Conservation (phyloP, 2,329 filamentous ascomycete species). For the Trichoderma endophyticum region DNA sequence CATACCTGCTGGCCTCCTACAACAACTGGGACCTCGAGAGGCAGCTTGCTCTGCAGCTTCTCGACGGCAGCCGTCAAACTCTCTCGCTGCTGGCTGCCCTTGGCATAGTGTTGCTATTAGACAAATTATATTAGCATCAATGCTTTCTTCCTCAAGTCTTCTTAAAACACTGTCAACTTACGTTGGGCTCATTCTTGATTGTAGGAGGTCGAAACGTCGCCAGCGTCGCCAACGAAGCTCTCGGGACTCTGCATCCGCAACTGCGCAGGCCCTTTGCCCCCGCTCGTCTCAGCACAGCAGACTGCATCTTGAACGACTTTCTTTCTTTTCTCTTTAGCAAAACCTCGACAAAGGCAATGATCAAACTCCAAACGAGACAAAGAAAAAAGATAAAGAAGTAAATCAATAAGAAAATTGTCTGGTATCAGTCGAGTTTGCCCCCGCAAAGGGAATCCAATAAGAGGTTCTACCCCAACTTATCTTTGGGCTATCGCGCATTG, state of each 20-base stretch:
- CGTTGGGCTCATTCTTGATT: slow-evolving; percentile 92
- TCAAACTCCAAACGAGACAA: neutral
- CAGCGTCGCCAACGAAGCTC: slow-evolving; percentile 52
- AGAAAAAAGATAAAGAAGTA: neutral
- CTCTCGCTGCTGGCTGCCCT: slow-evolving; percentile 75
- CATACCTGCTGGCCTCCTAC: slow-evolving; percentile 77
- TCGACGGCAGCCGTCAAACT: slow-evolving; percentile 73
- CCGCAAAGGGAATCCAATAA: neutral
- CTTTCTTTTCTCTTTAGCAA: neutral
- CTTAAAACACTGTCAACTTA: slow-evolving; percentile 44
- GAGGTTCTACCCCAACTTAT: neutral
- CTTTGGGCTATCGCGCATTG: neutral
- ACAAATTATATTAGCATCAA: neutral
- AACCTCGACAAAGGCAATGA: neutral
- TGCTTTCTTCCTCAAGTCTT: neutral
- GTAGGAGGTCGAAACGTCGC: slow-evolving; percentile 85
- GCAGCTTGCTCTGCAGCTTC: slow-evolving; percentile 62
- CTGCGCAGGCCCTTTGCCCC: slow-evolving; percentile 32
- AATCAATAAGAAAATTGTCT: neutral
- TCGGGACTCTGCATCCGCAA: slow-evolving; percentile 29
- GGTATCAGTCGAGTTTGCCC: neutral
- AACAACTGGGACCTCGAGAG: slow-evolving; percentile 77
- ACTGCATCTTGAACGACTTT: slow-evolving; percentile 31
- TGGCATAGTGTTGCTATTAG: slow-evolving; percentile 80
- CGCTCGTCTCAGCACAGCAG: slow-evolving; percentile 34